A percentile compares a stretch with the other conserved stretches of the same genome.
These are phyloP conservation scores for Aspergillus olivimuriae DNA, from an alignment of 495 filamentous ascomycete genomes.

Conservation along the genomic window DNA sequence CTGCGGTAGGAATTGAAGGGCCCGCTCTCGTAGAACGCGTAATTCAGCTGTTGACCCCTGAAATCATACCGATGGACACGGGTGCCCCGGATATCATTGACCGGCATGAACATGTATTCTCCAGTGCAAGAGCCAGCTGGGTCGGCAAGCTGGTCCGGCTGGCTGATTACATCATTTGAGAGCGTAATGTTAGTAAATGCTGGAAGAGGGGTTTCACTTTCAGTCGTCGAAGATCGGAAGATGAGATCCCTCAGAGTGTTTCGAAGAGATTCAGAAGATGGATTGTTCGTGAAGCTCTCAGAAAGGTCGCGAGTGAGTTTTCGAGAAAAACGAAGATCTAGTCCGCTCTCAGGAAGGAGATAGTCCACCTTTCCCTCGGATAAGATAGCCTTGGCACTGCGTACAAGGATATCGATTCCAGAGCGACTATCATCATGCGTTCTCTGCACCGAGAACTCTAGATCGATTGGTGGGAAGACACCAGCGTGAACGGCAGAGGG, in stretches of 20 bases:
- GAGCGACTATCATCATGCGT: not conserved
- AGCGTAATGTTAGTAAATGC: constrained; percentile 27
- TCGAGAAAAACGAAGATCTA: constrained; percentile 38
- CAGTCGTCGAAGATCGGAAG: not conserved
- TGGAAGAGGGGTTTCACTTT: constrained; percentile 16
- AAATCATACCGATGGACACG: constrained; percentile 25
- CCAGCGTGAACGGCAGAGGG: constrained; percentile 21
- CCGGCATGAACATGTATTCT: constrained; percentile 32
- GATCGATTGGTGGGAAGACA: constrained; percentile 29
- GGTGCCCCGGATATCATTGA: constrained; percentile 22
- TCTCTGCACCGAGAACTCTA: constrained; percentile 19
- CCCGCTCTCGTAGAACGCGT: constrained; percentile 27
- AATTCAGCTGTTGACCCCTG: constrained; percentile 22
- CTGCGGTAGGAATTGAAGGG: constrained; percentile 23
- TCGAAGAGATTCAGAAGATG: constrained; percentile 14
- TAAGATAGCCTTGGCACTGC: constrained; percentile 24
- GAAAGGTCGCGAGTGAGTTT: constrained; percentile 25
- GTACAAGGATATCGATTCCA: constrained; percentile 13
- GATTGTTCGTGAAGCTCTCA: not conserved
- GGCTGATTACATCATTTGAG: constrained; percentile 12
- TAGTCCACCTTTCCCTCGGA: constrained; percentile 32
- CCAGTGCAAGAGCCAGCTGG: constrained; percentile 10
- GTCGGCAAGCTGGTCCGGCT: not conserved
- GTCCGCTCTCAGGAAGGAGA: constrained; percentile 33
- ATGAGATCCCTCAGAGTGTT: constrained; percentile 15